Evolutionary conservation across 148 eudicot species (phyloP).

Genomic region (Dysphania ambrosioides): DNA sequence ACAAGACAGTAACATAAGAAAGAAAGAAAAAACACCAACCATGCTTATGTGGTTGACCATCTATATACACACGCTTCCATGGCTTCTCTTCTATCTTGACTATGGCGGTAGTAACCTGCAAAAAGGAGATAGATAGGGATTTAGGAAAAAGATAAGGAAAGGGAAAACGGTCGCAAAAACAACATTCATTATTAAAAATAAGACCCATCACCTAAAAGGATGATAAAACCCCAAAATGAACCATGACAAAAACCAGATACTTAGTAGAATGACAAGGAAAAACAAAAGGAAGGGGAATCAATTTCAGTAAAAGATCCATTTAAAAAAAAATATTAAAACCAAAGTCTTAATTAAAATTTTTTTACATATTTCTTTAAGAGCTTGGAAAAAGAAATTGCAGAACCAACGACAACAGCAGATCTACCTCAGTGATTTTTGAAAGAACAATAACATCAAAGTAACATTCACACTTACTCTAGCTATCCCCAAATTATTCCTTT

Average conservation of each 20-base stretch:
- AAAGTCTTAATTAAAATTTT: too few relatives aligned
- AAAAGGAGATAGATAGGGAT: neutral
- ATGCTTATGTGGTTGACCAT: constrained; percentile 77
- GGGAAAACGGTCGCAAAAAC: neutral
- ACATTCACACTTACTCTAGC: neutral
- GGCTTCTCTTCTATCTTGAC: constrained; percentile 85
- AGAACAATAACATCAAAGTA: neutral
- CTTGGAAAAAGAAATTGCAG: neutral
- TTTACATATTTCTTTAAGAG: neutral
- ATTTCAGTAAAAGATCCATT: too few relatives aligned
- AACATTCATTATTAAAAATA: neutral
- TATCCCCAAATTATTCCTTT: neutral
- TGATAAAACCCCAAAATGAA: neutral
- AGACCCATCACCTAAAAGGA: neutral
- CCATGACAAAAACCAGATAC: constrained; percentile 3
- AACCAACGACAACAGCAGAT: neutral
- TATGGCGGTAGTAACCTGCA: constrained; percentile 76
- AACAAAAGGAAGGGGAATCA: too few relatives aligned
- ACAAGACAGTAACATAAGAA: neutral
- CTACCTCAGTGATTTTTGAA: neutral
- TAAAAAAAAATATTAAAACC: too few relatives aligned
- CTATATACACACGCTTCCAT: constrained; percentile 69
- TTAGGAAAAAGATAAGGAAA: neutral
- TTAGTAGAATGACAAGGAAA: too few relatives aligned
- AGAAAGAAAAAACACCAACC: constrained; percentile 47